Base-by-base conservation (phyloP, 129 eudicot species). In the Rutidosis leptorrhynchoides region DNA sequence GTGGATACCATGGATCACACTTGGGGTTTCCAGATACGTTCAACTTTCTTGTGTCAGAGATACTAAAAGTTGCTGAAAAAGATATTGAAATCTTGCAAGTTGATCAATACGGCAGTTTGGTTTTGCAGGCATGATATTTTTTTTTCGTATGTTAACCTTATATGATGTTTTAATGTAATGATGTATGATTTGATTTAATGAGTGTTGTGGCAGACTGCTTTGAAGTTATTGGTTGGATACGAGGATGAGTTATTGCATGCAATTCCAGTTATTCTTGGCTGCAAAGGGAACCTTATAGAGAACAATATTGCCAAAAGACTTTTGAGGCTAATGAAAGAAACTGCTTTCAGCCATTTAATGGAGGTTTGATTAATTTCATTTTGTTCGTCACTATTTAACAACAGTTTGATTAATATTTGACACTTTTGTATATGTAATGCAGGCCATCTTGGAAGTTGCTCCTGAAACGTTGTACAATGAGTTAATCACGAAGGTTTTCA, bases 261-360 rank as follows among this genome's bases (percentile, higher is more conserved):
- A 16, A 81, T 93, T 82, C 93, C 90, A 17, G 51, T 89, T 57
- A 77, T 93, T 66, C 89, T 89, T 73, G 93, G 99, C 59, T 84
- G 85, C 83, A 76, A 67, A 63, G 61, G 83, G 65, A 80, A 75
- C 68, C 49, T 76, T 14, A 71, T 82, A 52, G 82, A 83, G 60
- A 76, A 23, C 62, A 30, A 43, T 37, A 59, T 37, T 17, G 87
- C 54, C 56, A 76, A 75, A 58, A 85, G 82, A 32, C 74, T 92
- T 81, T 33, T 73, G 42, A 66, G 82, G 49, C 82, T 82, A 67
- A 75, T 80, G 85, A 90, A 82, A 80, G 91, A 92, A 82, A 67
- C 88, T 70, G 88, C 95, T 32, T 92, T 72, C 72, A 92, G 98
- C 82, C 98, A 84, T 84, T 80, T 92, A 48, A 92, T 92, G 98